Evolutionary conservation across 805 yeast genomes (phyloP), one percentile per base, ranked within the genome.

Genomic region (Ogataea zsoltii): DNA sequence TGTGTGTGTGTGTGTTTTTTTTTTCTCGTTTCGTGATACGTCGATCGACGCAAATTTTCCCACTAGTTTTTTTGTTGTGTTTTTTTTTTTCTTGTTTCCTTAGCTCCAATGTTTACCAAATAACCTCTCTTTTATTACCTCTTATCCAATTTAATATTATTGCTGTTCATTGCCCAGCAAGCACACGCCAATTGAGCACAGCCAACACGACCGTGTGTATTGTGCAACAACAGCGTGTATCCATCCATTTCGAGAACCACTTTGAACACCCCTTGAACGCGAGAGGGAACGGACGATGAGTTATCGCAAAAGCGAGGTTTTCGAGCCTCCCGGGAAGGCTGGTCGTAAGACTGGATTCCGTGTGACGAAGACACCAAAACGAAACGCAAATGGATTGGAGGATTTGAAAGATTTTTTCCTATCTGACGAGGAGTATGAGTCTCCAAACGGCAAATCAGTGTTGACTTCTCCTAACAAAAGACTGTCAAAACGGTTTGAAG

Each of bases 331-430:
- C 72, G 90, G 90, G 1, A 66, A 72, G 29, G 72, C 70, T 56
- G 79, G 89, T 33, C 72, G 91, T n/a, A 82, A 79, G 57, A 82
- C 88, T 0, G 89, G 89, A 6, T 63, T 82, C 14, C 56, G 53
- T 23, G 44, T 64, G 3, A 52, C 62, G 0, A 48, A 53, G 23
- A 60, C 66, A 0, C 66, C 83, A 26, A 67, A 68, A 34, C 74
- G 76, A 53, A 86, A 83, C 60, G 72, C 73, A 39, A 75, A 80
- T 54, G 79, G 83, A 21, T 76, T 84, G 78, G 91, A 85, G 55
- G 85, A 81, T 54, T 59, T 85, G 13, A 83, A 81, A 51, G 89
- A 83, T 45, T 85, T 83, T 61, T 85, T 83, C 42, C 54, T 65
- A 11, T 63, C 68, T 43, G 72, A 71, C 37, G 85, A 80, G 41